Evolutionary conservation across 257 asterid species (phyloP), one percentile per base, ranked within the genome.

Genomic region (Solanum virginianum): DNA sequence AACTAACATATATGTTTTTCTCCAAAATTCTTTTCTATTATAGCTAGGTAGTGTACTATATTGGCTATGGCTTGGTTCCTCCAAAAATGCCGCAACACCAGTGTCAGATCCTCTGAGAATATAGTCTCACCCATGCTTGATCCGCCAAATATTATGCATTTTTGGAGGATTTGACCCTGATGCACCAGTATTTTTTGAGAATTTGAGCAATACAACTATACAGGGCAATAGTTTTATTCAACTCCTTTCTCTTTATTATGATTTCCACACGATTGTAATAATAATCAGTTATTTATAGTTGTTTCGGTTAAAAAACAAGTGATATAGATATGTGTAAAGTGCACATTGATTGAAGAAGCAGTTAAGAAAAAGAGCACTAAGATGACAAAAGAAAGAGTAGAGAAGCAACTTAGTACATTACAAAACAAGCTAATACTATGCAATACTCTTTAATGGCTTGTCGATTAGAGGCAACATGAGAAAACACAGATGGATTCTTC

Each of bases 381-480:
- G 6, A 4, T 36, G 39, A 36, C 39, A 36, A 36, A 36, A 4
- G 39, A 36, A 36, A 36, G 39, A 36, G 39, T 6, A 36, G 6
- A 36, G 6, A 36, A 36, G 39, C 39, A 36, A 36, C 39, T 36
- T 36, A 29, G 39, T 36, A 36, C 4, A 96, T 95, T 79, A 29
- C 32, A 29, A 0, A 29, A 29, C 32, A 29, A 29, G 32, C 32
- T 29, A 29, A 29, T 29, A 29, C 32, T 29, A 29, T 96, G 98
- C 86, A 94, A 98, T 94, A 97, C 99, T 11, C 87, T 95, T 88
- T 98, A 96, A 83, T 96, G 99, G 99, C 94, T 95, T 70, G 92
- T 92, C 10, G 98, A 96, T 86, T 91, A 88, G 80, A 93, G 89
- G 91, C 89, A 92, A 29, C 65, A 85, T 24, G 86, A 87, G 80